These are phyloP conservation scores for Scortechinia acanthostroma DNA, from an alignment of 2,329 filamentous ascomycete species.

Conservation along the genomic window DNA sequence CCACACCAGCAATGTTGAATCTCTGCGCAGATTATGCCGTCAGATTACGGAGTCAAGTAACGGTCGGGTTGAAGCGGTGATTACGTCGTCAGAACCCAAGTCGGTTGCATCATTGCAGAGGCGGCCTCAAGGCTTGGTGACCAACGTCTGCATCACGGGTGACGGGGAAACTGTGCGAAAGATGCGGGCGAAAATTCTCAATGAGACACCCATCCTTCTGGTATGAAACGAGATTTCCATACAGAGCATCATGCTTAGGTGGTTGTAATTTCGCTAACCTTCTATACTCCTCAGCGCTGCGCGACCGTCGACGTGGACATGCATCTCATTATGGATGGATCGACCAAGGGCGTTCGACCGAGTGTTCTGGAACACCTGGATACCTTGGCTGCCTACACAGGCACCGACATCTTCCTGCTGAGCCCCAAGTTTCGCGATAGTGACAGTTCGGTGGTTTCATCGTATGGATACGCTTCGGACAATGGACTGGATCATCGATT, in stretches of 20 bases:
- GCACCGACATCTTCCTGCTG: slow-evolving; percentile 92
- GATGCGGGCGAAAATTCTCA: slow-evolving; percentile 82
- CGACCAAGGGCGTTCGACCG: slow-evolving; percentile 61
- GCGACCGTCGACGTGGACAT: slow-evolving; percentile 90
- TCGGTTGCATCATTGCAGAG: slow-evolving; percentile 47
- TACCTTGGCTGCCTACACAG: slow-evolving; percentile 78
- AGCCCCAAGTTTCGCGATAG: slow-evolving; percentile 81
- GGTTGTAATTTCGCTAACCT: slow-evolving; percentile 4
- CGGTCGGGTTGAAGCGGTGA: slow-evolving; percentile 73
- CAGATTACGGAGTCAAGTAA: slow-evolving; percentile 64
- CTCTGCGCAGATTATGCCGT: slow-evolving; percentile 71
- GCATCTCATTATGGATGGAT: slow-evolving; percentile 74
- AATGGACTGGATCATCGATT: slow-evolving; percentile 81
- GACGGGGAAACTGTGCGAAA: slow-evolving; percentile 81
- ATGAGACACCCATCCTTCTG: slow-evolving; percentile 84
- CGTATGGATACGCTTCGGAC: slow-evolving; percentile 20
- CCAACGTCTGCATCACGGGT: slow-evolving; percentile 85
- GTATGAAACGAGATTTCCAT: slow-evolving; percentile 42
- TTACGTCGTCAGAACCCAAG: slow-evolving; percentile 76
- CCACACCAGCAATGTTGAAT: slow-evolving; percentile 78
- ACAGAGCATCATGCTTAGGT: slow-evolving; percentile 8
- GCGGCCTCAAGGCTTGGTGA: slow-evolving; percentile 33
- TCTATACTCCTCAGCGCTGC: slow-evolving; percentile 60
- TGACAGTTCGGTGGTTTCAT: slow-evolving; percentile 51
- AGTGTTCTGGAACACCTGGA: slow-evolving; percentile 80